Evolutionary conservation across 768 basidiomycete genomes (phyloP).

Genomic region (Phanerochaete sordida): DNA sequence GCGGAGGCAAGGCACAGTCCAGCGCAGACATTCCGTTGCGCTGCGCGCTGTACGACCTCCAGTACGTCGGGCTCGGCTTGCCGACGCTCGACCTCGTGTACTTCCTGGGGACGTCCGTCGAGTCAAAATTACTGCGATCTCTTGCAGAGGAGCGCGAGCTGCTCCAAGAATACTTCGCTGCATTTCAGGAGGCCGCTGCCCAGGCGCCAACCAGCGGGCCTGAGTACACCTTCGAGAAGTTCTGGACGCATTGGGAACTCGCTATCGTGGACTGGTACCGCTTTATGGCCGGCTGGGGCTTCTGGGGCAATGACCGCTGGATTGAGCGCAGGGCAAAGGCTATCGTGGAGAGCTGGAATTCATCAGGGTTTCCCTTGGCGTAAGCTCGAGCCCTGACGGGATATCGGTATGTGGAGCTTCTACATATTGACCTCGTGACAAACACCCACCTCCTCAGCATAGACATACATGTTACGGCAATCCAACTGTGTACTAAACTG

Average conservation of each 20-base stretch:
- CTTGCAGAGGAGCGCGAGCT: slow-evolving; percentile 5
- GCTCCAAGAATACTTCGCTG: slow-evolving; percentile 3
- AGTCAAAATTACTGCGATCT: background rate
- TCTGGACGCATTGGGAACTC: slow-evolving; percentile 16
- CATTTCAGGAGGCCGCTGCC: background rate
- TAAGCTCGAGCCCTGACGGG: too few relatives aligned
- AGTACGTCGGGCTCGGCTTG: slow-evolving; percentile 17
- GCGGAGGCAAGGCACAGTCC: background rate
- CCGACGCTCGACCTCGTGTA: slow-evolving; percentile 15
- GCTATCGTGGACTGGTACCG: slow-evolving; percentile 17
- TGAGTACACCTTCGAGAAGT: slow-evolving; percentile 5
- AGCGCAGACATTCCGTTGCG: background rate
- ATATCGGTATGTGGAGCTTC: too few relatives aligned
- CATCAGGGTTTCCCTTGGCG: background rate
- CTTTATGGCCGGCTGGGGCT: slow-evolving; percentile 19
- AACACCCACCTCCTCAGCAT: too few relatives aligned
- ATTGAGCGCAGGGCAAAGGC: slow-evolving; percentile 9
- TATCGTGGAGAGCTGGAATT: slow-evolving; percentile 6
- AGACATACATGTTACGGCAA: too few relatives aligned
- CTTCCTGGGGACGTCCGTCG: slow-evolving; percentile 15
- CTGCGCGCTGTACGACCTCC: slow-evolving; percentile 17
- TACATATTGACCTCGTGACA: too few relatives aligned
- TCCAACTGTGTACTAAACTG: too few relatives aligned
- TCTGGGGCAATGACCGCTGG: slow-evolving; percentile 17
- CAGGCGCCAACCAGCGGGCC: background rate